phyloP scores from a whole-genome alignment of 495 filamentous ascomycete species.

The Pyronema omphalodes region DNA sequence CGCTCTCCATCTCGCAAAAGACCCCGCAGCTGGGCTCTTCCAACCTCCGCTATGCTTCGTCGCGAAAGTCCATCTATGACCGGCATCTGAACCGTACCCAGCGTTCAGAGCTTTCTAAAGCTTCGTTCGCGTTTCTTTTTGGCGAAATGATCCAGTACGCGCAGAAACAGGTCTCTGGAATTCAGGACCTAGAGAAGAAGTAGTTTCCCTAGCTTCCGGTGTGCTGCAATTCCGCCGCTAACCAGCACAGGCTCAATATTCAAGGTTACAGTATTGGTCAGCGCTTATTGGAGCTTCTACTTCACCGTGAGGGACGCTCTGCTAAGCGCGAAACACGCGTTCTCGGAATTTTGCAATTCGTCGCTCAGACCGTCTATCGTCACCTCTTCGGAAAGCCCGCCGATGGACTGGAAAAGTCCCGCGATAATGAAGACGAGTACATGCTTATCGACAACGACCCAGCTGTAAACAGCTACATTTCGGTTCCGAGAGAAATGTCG shows the following conservation, averaged over 20 bases:
- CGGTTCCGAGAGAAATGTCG: constrained; percentile 83
- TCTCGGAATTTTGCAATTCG: constrained; percentile 81
- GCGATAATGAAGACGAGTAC: constrained; percentile 77
- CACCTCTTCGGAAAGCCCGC: constrained; percentile 81
- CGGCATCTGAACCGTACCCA: constrained; percentile 76
- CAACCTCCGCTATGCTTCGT: constrained; percentile 83
- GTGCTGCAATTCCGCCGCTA: not conserved
- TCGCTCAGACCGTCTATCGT: constrained; percentile 75
- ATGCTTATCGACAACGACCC: constrained; percentile 98
- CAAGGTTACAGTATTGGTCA: constrained; percentile 92
- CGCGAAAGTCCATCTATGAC: constrained; percentile 95
- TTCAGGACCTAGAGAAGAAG: constrained; percentile 85
- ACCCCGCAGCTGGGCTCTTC: constrained; percentile 22
- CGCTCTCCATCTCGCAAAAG: constrained; percentile 12
- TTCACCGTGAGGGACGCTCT: constrained; percentile 53
- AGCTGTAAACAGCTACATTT: constrained; percentile 80
- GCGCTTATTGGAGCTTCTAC: constrained; percentile 83
- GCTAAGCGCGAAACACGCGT: constrained; percentile 70
- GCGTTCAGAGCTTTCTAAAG: constrained; percentile 69
- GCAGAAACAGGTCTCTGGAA: constrained; percentile 72
- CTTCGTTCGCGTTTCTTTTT: constrained; percentile 90
- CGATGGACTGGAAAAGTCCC: constrained; percentile 76
- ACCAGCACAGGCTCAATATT: constrained; percentile 51
- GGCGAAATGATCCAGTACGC: constrained; percentile 94
- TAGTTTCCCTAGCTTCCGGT: constrained; percentile 22